Conservation (phyloP, 2,329 filamentous ascomycete species). For the Ophiosphaerella herpotricha region DNA sequence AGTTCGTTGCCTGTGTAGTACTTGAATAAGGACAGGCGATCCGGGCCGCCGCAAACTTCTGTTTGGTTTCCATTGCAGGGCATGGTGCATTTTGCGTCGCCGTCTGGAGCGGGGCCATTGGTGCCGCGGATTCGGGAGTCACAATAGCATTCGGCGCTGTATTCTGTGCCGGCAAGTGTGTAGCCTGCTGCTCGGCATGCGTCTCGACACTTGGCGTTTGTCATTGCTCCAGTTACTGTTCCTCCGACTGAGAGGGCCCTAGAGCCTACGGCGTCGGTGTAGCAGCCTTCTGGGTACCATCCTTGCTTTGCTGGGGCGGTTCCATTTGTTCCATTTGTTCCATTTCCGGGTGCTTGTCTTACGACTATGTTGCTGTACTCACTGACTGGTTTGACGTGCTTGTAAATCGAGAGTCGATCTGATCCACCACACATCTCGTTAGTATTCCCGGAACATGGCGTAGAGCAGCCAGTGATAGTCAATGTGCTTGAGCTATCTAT, state of each 20-base stretch:
- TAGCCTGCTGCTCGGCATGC: conserved; percentile 24
- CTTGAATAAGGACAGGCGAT: conserved; percentile 27
- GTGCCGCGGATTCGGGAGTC: conserved; percentile 20
- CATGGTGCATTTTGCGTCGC: conserved; percentile 49
- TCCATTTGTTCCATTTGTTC: conserved; percentile 24
- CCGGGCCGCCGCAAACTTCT: conserved; percentile 30
- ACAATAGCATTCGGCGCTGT: conserved; percentile 31
- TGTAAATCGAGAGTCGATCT: conserved; percentile 22
- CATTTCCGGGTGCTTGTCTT: conserved; percentile 21
- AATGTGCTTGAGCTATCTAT: conserved; percentile 21
- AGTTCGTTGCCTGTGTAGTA: conserved; percentile 22
- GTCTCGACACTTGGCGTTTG: conserved; percentile 25
- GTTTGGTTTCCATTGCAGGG: conserved; percentile 23
- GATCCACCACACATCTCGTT: conserved; percentile 32
- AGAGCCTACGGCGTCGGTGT: conserved; percentile 21
- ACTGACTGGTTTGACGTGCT: not conserved
- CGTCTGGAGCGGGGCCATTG: conserved; percentile 30
- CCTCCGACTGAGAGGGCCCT: conserved; percentile 21
- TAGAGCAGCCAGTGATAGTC: conserved; percentile 24
- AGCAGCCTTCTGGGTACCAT: conserved; percentile 31
- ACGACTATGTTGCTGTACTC: not conserved
- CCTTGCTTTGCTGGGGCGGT: conserved; percentile 17
- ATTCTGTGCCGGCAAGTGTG: conserved; percentile 29
- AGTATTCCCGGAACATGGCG: conserved; percentile 29
- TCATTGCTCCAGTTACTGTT: conserved; percentile 25